Evolutionary conservation across 805 yeast genomes (phyloP).

Genomic region (Yamadazyma insecticola): DNA sequence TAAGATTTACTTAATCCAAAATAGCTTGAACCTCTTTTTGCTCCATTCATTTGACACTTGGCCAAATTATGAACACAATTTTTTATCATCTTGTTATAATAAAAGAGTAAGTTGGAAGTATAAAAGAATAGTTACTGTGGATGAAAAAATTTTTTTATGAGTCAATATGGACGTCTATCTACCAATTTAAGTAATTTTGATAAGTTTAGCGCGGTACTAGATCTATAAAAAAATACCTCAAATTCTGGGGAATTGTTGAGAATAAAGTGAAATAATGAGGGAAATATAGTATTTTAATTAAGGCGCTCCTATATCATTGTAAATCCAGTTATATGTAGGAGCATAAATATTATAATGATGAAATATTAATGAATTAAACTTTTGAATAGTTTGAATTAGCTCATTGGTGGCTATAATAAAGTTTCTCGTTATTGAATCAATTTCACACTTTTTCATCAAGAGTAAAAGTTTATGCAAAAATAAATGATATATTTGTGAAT

Average conservation of each 20-base stretch:
- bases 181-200: slow-evolving; percentile 21
- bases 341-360: slow-evolving; percentile 17
- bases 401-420: no score
- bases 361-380: slow-evolving; percentile 3
- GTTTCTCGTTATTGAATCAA: slow-evolving; percentile 1
- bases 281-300: not conserved
- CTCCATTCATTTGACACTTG: no score
- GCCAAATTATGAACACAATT: no score
- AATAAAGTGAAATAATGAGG: not conserved
- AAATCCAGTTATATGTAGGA: slow-evolving; percentile 26
- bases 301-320: slow-evolving; percentile 17
- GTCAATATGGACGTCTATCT: slow-evolving; percentile 17
- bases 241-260: slow-evolving; percentile 1
- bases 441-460: not conserved
- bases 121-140: no score
- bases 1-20: no score
- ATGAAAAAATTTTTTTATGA: slow-evolving; percentile 6
- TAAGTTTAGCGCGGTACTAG: slow-evolving; percentile 36
- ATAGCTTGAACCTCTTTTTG: no score
- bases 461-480: no score
- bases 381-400: no score
- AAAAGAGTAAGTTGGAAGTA: slow-evolving; percentile 3
- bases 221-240: slow-evolving; percentile 14
- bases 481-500: not conserved
- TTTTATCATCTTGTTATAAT: no score